Evolutionary conservation across 2,329 filamentous ascomycete species (phyloP).

Genomic region (Lecanicillium sp.): DNA sequence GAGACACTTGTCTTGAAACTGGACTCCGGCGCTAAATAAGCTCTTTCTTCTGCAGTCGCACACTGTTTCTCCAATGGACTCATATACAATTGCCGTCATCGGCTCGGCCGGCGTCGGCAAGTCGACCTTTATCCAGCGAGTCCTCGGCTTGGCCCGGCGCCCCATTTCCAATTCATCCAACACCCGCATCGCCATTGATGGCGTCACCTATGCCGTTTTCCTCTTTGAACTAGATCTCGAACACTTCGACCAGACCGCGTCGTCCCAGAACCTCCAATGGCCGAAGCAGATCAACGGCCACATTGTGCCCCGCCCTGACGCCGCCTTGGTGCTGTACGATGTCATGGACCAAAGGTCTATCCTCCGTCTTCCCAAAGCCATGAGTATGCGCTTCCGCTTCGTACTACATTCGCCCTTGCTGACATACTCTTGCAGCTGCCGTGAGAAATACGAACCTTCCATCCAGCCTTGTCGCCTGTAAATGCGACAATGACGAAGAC

Average conservation of each 20-base stretch:
- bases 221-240: conserved; percentile 60
- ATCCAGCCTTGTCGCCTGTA: conserved; percentile 76
- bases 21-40: neutral
- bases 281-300: conserved; percentile 62
- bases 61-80: conserved; percentile 40
- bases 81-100: conserved; percentile 59
- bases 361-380: conserved; percentile 62
- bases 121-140: conserved; percentile 59
- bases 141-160: conserved; percentile 45
- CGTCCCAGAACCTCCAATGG: conserved; percentile 51
- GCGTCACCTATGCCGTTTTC: conserved; percentile 48
- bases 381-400: conserved; percentile 59
- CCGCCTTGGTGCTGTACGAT: conserved; percentile 81
- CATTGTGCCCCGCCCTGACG: conserved; percentile 69
- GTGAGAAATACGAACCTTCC: conserved; percentile 67
- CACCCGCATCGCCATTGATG: conserved; percentile 51
- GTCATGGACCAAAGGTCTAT: conserved; percentile 72
- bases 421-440: conserved; percentile 46
- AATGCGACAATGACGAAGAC: conserved; percentile 72
- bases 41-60: conserved; percentile 16
- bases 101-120: conserved; percentile 61
- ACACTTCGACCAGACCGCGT: conserved; percentile 52
- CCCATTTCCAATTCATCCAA: conserved; percentile 48
- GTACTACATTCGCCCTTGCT: conserved; percentile 8
- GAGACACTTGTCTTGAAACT: neutral